Evolutionary conservation across 2,329 filamentous ascomycete species (phyloP).

Genomic region (Pyrenophora teres): DNA sequence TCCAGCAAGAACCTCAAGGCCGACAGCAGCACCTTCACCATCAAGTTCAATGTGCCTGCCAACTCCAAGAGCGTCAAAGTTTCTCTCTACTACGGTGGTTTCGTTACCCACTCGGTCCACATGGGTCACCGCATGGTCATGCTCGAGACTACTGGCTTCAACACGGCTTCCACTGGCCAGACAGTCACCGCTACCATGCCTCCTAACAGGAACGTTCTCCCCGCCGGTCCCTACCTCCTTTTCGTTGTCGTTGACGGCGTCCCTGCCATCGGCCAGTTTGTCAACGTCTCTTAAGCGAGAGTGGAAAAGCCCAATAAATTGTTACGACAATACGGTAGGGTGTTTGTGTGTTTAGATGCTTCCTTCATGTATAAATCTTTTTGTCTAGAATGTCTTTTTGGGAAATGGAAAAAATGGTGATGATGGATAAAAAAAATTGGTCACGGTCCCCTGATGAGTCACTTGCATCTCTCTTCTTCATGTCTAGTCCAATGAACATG

Average conservation of each 20-base stretch:
- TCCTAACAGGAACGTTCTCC: constrained; percentile 60
- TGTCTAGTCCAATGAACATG: too few relatives aligned
- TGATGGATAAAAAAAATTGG: too few relatives aligned
- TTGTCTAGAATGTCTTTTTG: too few relatives aligned
- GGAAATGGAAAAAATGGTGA: too few relatives aligned
- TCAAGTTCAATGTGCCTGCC: constrained; percentile 54
- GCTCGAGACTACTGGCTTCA: constrained; percentile 57
- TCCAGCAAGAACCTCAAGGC: constrained; percentile 51
- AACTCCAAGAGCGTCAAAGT: constrained; percentile 55
- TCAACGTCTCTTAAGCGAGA: constrained; percentile 46
- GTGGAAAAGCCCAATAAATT: neutral
- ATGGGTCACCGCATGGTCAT: constrained; percentile 65
- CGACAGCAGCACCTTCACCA: constrained; percentile 48
- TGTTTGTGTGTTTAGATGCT: constrained; percentile 26
- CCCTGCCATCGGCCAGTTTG: constrained; percentile 59
- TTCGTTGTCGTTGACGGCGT: constrained; percentile 63
- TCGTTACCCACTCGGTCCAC: constrained; percentile 64
- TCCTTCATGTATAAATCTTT: neutral
- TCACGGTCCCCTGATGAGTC: too few relatives aligned
- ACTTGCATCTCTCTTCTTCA: too few relatives aligned
- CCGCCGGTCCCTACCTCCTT: constrained; percentile 64
- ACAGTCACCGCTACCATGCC: constrained; percentile 60
- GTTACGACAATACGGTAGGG: too few relatives aligned
- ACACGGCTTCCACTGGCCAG: constrained; percentile 48
- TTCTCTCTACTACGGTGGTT: constrained; percentile 63